Conservation (phyloP, 164 flowering plant species). For the Dillenia suffruticosa region DNA sequence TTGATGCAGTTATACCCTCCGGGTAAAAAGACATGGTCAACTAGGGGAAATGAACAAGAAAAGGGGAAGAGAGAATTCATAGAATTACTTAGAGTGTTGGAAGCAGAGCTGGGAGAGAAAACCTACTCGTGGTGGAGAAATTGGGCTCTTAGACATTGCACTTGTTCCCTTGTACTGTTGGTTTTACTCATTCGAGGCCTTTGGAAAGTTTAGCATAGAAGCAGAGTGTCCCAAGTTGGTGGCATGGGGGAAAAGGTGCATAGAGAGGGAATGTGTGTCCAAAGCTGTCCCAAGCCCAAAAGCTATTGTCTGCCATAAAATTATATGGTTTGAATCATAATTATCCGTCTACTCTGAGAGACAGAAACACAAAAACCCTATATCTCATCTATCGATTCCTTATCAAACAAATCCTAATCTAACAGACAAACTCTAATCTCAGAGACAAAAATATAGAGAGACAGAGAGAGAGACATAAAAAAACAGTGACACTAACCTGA, state of each 20-base stretch:
- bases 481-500: no score
- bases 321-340: no score
- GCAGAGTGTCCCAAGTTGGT: constrained; percentile 8
- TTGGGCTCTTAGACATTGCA: constrained; percentile 10
- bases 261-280: constrained; percentile 13
- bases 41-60: constrained; percentile 11
- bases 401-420: no score
- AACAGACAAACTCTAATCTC: no score
- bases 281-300: neutral
- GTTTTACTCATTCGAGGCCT: constrained; percentile 10
- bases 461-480: no score
- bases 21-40: neutral
- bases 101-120: constrained; percentile 16
- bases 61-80: constrained; percentile 8
- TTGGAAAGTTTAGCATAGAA: constrained; percentile 11
- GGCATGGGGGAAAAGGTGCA: constrained; percentile 9
- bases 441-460: no score
- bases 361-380: no score
- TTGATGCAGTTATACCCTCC: constrained; percentile 4
- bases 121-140: constrained; percentile 13
- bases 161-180: constrained; percentile 8
- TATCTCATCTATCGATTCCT: no score
- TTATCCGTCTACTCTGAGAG: no score
- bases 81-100: constrained; percentile 4
- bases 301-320: no score